Evolutionary conservation across 2,329 filamentous ascomycete species (phyloP), one percentile per base, ranked within the genome.

Genomic region (Coniochaeta sp.): DNA sequence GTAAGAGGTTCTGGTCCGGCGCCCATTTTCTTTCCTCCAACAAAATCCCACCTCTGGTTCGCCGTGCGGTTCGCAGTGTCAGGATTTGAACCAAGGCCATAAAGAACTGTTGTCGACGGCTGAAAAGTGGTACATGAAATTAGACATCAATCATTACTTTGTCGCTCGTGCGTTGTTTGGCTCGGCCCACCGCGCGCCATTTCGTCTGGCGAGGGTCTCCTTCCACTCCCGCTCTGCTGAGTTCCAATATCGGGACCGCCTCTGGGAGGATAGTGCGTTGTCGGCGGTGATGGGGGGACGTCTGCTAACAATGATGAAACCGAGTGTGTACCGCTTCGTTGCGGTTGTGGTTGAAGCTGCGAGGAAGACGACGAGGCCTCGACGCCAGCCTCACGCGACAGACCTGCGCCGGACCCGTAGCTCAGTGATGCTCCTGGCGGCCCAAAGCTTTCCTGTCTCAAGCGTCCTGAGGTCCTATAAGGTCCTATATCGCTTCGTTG

Each of bases 401-500:
- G 67, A 58, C 71, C 65, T 12, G 73, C 66, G 6, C 73, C 72
- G 16, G 69, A 66, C 16, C 61, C 61, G 50, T 67, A 66, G 57
- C 70, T 69, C 5, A 77, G 75, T 24, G 77, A 76, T 62, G 70
- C 67, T 26, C 73, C 73, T 44, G 72, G 68, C 36, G 69, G 69
- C 22, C 70, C 73, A 59, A 66, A 72, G 60, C 69, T 66, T 50
- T 59, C 67, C 73, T 52, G 47, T 22, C 47, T 28, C 14, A 52
- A 6, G 17, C 47, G 47, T 4, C 22, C 75, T 17, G 69, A 65
- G 14, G 74, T 72, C 54, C 77, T 73, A 63, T 80, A 78, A 10
- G 77, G 76, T 6, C 84, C 86, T 62, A 84, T 71, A 68, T 89
- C 87, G 72, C 87, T 90, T 67, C 81, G 80, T 66, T 87, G 84